Evolutionary conservation across 78 protist species (phyloP), one percentile per base, ranked within the genome.

Genomic region (Dictyostelium capitatum): DNA sequence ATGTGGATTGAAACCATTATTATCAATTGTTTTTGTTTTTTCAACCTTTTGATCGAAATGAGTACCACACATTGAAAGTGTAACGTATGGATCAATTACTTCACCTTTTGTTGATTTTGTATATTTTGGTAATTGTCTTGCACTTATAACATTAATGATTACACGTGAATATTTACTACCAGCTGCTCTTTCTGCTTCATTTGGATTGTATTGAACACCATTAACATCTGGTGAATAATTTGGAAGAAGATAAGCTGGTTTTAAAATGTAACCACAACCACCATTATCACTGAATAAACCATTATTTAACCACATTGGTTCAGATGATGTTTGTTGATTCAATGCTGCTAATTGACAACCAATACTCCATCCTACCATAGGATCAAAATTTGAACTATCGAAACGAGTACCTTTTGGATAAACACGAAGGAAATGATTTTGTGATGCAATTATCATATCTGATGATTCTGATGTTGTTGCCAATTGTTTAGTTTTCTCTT

Each of bases 381-480:
- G 99, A 84, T 95, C 78, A 78, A 92, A 98, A 73, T 98, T 98
- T 72, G 89, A 74, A 30, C 96, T 89, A 51, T 82, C 96, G 89
- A 98, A 73, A 30, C 99, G 91, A 6, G 83, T 83, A 19, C 98
- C 99, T 23, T 78, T 64, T 43, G 99, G 99, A 74, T 96, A 98
- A 41, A 82, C 91, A 46, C 99, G 89, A 32, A 90, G 32, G 20
- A 97, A 46, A 25, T 92, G 96, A 4, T 80, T 54, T 47, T 47
- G 80, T 56, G 91, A 89, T 73, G 83, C 41, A 8, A 69, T 48
- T n/a, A 83, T 57, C 17, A 93, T n/a, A 10, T 81, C 90, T 59
- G 17, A 6, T 7, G 80, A 9, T 3, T 80, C 59, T 11, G 32
- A 14, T 8, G 56, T 4, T 48, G 25, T 12, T n/a, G 92, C 30